phyloP scores from a whole-genome alignment of 2,329 filamentous ascomycete genomes.

The Aphanoascus verrucosus region DNA sequence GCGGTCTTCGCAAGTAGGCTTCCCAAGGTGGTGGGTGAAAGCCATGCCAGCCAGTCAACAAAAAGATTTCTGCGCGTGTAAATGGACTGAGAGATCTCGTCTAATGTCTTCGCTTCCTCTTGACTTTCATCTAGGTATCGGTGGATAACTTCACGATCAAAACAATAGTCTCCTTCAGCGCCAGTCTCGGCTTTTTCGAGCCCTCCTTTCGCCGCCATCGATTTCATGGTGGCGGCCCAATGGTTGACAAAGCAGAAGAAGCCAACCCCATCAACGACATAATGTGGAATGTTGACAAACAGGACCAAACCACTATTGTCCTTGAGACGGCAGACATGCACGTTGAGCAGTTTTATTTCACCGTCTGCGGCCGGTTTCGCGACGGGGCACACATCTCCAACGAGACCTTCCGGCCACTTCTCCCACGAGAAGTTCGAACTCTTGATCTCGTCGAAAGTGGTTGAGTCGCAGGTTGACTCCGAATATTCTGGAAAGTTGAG shows the following conservation, averaged over 20 bases:
- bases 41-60: background rate
- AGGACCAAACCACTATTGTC: background rate
- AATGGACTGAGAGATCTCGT: too few relatives aligned
- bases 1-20: background rate
- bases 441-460: background rate
- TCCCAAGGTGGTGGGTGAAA: background rate
- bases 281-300: background rate
- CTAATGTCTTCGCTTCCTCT: background rate
- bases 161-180: background rate
- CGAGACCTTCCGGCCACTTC: background rate
- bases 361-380: background rate
- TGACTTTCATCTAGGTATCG: background rate
- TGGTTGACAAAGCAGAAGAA: background rate
- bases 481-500: background rate
- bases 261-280: background rate
- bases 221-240: background rate
- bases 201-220: too few relatives aligned
- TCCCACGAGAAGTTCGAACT: background rate
- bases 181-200: too few relatives aligned
- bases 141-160: slow-evolving; percentile 1
- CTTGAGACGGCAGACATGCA: background rate
- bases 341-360: background rate
- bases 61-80: too few relatives aligned
- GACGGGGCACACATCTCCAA: background rate
- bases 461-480: background rate